Evolutionary conservation across 2,329 filamentous ascomycete species (phyloP).

Genomic region (Albifimbria verrucaria): DNA sequence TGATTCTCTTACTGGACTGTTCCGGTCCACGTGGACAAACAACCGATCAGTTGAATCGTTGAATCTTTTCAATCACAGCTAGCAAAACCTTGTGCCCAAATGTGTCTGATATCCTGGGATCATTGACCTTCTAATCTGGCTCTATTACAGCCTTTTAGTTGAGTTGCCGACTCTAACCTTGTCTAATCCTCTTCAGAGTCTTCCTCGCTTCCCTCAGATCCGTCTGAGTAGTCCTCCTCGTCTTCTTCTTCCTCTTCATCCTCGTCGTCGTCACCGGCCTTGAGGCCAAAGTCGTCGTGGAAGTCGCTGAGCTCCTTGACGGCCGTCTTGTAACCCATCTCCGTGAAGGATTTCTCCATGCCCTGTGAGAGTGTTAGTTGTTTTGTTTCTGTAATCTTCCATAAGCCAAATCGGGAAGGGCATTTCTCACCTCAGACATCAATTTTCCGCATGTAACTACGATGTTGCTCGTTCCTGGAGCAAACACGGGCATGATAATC

Average conservation of each 20-base stretch:
- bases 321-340: slow-evolving; percentile 74
- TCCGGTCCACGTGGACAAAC: no score
- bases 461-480: slow-evolving; percentile 75
- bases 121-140: no score
- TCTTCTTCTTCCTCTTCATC: slow-evolving; percentile 47
- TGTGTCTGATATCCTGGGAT: no score
- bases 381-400: no score
- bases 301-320: slow-evolving; percentile 74
- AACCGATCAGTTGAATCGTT: no score
- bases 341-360: slow-evolving; percentile 70
- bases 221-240: slow-evolving; percentile 29
- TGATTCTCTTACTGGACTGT: no score
- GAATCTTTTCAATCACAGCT: no score
- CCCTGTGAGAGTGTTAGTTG: slow-evolving; percentile 45
- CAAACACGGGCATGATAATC: slow-evolving; percentile 76
- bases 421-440: slow-evolving; percentile 83
- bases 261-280: slow-evolving; percentile 59
- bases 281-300: slow-evolving; percentile 84
- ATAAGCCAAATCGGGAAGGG: no score
- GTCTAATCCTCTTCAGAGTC: slow-evolving; percentile 7
- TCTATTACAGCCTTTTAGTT: no score
- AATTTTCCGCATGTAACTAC: slow-evolving; percentile 84
- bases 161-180: neutral
- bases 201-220: slow-evolving; percentile 19
- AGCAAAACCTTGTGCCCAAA: no score